phyloP scores from a whole-genome alignment of 768 basidiomycete species.

The Lentinus brumalis region DNA sequence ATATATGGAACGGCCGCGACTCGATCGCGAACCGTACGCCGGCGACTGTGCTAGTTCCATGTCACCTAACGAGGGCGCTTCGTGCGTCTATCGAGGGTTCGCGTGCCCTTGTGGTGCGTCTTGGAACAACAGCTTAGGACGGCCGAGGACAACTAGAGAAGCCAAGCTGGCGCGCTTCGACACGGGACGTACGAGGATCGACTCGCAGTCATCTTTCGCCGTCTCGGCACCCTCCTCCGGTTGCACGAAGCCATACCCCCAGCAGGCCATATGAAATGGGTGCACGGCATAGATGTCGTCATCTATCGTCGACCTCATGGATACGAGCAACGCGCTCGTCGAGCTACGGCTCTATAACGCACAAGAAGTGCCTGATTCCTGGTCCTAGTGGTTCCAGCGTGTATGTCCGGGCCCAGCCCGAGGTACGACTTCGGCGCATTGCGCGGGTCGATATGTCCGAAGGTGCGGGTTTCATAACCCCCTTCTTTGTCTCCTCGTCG shows the following conservation, averaged over 20 bases:
- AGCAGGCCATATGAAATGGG: conserved; percentile 6
- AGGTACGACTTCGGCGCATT: not conserved
- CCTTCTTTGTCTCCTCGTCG: not conserved
- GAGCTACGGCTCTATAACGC: not conserved
- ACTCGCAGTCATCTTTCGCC: conserved; percentile 6
- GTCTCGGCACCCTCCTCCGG: conserved; percentile 10
- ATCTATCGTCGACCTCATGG: not conserved
- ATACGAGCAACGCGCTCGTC: too few relatives aligned
- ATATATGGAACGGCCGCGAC: not conserved
- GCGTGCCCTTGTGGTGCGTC: conserved; percentile 10
- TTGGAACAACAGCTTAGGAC: conserved; percentile 12
- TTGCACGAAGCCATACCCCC: conserved; percentile 11
- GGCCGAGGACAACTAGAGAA: conserved; percentile 6
- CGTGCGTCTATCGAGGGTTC: conserved; percentile 16
- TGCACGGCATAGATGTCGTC: not conserved
- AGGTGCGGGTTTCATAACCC: not conserved
- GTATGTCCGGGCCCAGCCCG: not conserved
- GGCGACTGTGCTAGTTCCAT: conserved; percentile 10
- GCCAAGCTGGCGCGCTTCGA: conserved; percentile 15
- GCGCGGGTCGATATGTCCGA: not conserved
- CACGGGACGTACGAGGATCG: conserved; percentile 15
- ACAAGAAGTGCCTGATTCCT: not conserved
- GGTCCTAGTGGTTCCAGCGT: not conserved
- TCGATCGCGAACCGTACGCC: not conserved
- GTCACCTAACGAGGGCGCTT: conserved; percentile 17